Percentiles rank a stretch among this genome's conserved stretches.
Evolutionary conservation across 116 monocot species (phyloP).

Genomic region (Posidonia oceanica): DNA sequence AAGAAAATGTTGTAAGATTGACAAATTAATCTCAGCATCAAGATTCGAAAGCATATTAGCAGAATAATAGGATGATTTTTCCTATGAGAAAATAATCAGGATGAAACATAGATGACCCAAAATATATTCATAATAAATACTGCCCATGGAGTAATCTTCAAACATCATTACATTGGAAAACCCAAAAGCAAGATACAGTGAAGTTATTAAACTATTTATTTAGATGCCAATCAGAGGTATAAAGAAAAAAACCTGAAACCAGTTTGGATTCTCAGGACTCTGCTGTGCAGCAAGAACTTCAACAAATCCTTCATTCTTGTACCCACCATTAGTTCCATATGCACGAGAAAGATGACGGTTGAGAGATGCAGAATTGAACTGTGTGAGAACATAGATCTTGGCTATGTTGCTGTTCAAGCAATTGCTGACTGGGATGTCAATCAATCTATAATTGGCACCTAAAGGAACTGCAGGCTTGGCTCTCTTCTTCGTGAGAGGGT

Average conservation of each 20-base stretch:
- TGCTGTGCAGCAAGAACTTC: conserved; percentile 99
- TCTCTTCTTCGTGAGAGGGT: conserved; percentile 94
- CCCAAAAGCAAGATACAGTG: too few relatives aligned
- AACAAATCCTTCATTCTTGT: conserved; percentile 96
- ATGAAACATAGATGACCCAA: too few relatives aligned
- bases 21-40: too few relatives aligned
- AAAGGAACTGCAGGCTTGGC: conserved; percentile 96
- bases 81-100: too few relatives aligned
- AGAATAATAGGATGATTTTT: too few relatives aligned
- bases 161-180: too few relatives aligned
- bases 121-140: too few relatives aligned
- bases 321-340: conserved; percentile 82
- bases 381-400: conserved; percentile 94
- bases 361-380: conserved; percentile 97
- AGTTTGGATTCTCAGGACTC: conserved; percentile 97
- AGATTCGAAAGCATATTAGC: too few relatives aligned
- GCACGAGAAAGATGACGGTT: conserved; percentile 96
- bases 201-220: not conserved
- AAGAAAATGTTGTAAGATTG: too few relatives aligned
- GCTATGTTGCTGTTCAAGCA: conserved; percentile 96
- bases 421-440: conserved; percentile 99
- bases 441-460: conserved; percentile 91
- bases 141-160: too few relatives aligned
- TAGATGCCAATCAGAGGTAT: not conserved
- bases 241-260: conserved; percentile 74